Percentiles rank a stretch among this genome's conserved stretches.
These are phyloP conservation scores for Magnaporthiopsis incrustans DNA, from an alignment of 2,329 filamentous ascomycete species.

Conservation along the genomic window DNA sequence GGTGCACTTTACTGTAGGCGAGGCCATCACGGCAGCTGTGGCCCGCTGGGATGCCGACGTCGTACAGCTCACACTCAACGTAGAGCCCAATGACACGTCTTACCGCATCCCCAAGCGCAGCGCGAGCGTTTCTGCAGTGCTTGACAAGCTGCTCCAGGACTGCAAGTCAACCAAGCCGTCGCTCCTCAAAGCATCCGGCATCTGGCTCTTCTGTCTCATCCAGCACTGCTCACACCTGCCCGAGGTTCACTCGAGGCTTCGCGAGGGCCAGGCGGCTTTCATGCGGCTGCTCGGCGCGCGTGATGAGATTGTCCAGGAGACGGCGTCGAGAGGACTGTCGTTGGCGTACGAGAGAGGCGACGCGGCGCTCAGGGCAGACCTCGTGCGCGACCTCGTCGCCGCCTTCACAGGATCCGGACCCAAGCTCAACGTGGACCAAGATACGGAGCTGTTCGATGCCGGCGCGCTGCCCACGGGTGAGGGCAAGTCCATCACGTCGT, in stretches of 20 bases:
- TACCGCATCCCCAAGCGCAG: slow-evolving; percentile 29
- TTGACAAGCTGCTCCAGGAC: slow-evolving; percentile 68
- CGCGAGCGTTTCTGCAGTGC: slow-evolving; percentile 39
- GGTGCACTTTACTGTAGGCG: slow-evolving; percentile 83
- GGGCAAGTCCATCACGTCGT: slow-evolving; percentile 83
- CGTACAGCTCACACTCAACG: slow-evolving; percentile 66
- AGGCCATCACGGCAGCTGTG: slow-evolving; percentile 72
- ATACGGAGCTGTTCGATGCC: slow-evolving; percentile 89
- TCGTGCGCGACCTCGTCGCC: slow-evolving; percentile 80
- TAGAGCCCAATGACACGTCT: slow-evolving; percentile 43
- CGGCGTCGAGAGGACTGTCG: slow-evolving; percentile 82
- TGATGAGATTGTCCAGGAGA: slow-evolving; percentile 93
- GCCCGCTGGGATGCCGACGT: slow-evolving; percentile 78
- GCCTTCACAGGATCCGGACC: slow-evolving; percentile 76
- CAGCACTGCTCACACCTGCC: slow-evolving; percentile 79
- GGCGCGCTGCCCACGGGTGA: slow-evolving; percentile 86
- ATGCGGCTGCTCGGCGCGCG: slow-evolving; percentile 79
- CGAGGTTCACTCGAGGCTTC: slow-evolving; percentile 64
- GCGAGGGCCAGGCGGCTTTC: slow-evolving; percentile 78
- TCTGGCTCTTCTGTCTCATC: slow-evolving; percentile 88
- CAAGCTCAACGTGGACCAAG: slow-evolving; percentile 73
- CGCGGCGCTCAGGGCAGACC: slow-evolving; percentile 65
- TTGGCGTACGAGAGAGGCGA: slow-evolving; percentile 92
- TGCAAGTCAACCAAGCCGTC: slow-evolving; percentile 83
- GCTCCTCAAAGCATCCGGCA: slow-evolving; percentile 82